phyloP scores from a whole-genome alignment of 352 stramenopile species.

The Globisporangium nodosum region DNA sequence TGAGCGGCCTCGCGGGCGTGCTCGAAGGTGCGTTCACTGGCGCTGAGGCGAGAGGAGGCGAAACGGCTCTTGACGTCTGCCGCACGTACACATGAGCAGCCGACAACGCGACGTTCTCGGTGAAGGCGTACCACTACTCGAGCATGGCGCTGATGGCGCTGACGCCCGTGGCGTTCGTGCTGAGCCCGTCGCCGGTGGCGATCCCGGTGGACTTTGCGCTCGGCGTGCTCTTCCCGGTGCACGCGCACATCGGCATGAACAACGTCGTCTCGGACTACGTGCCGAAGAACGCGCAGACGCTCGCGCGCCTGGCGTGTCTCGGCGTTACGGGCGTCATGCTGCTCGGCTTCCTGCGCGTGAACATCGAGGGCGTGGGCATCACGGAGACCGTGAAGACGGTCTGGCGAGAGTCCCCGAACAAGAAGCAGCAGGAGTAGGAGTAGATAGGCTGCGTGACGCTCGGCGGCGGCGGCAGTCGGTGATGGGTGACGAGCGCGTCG shows the following conservation, averaged over 20 bases:
- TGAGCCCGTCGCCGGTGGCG: slow-evolving; percentile 68
- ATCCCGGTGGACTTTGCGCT: slow-evolving; percentile 78
- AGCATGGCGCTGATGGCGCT: slow-evolving; percentile 47
- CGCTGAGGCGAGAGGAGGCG: not conserved
- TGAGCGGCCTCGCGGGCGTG: slow-evolving; percentile 52
- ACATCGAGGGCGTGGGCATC: slow-evolving; percentile 76
- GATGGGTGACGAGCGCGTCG: too few species aligned
- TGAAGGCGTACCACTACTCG: slow-evolving; percentile 65
- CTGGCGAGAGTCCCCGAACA: slow-evolving; percentile 74
- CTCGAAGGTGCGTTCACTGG: slow-evolving; percentile 48
- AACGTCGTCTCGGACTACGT: slow-evolving; percentile 94
- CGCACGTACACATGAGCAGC: slow-evolving; percentile 20
- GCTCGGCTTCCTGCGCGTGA: slow-evolving; percentile 79
- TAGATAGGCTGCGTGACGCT: too few species aligned
- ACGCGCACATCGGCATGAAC: slow-evolving; percentile 93
- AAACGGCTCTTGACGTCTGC: too few species aligned
- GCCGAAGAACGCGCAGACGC: slow-evolving; percentile 64
- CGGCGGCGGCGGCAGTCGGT: too few species aligned
- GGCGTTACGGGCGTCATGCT: slow-evolving; percentile 76
- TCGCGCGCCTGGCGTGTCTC: slow-evolving; percentile 61
- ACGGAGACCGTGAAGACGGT: slow-evolving; percentile 86
- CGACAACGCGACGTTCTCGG: slow-evolving; percentile 63
- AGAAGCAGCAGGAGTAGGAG: slow-evolving; percentile 33
- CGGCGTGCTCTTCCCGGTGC: slow-evolving; percentile 79
- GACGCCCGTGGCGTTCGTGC: slow-evolving; percentile 62